phyloP scores from a whole-genome alignment of 2,329 filamentous ascomycete species.

The Rasamsonia emersonii region DNA sequence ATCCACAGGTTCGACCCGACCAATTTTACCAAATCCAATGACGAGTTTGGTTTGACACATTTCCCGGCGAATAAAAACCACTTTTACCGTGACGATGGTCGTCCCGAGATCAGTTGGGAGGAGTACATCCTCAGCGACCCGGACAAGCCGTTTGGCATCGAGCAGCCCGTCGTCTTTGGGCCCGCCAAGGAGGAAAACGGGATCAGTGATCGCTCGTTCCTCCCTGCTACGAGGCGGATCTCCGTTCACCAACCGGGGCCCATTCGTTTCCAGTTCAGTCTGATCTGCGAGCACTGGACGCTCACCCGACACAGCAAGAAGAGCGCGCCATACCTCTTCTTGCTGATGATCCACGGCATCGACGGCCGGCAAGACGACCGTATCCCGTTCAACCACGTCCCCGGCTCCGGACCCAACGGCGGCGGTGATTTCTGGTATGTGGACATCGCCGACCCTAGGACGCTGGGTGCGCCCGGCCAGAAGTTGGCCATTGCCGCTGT shows the following conservation, averaged over 20 bases:
- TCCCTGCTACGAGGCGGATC: slow-evolving; percentile 53
- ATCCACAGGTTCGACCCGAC: slow-evolving; percentile 58
- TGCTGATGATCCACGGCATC: slow-evolving; percentile 57
- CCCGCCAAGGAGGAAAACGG: slow-evolving; percentile 42
- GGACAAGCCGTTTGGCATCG: slow-evolving; percentile 34
- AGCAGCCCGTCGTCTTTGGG: slow-evolving; percentile 39
- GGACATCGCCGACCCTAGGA: slow-evolving; percentile 55
- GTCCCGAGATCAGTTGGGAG: slow-evolving; percentile 59
- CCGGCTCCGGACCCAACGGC: slow-evolving; percentile 37
- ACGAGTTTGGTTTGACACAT: slow-evolving; percentile 72
- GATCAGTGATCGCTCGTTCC: slow-evolving; percentile 50
- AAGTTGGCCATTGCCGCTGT: slow-evolving; percentile 58
- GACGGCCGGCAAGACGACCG: slow-evolving; percentile 61
- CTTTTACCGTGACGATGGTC: slow-evolving; percentile 68
- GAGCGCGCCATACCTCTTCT: slow-evolving; percentile 59
- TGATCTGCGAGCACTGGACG: slow-evolving; percentile 75
- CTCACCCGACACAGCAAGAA: slow-evolving; percentile 54
- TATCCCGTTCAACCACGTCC: slow-evolving; percentile 54
- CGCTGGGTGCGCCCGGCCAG: slow-evolving; percentile 62
- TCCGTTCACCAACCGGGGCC: slow-evolving; percentile 47
- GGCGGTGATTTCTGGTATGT: slow-evolving; percentile 75
- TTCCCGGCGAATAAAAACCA: slow-evolving; percentile 61
- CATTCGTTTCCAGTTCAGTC: slow-evolving; percentile 72
- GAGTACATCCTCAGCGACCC: slow-evolving; percentile 65
- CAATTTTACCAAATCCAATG: slow-evolving; percentile 57